phyloP scores from a whole-genome alignment of 2,329 filamentous ascomycete genomes.

The Paradendryphiella salina region DNA sequence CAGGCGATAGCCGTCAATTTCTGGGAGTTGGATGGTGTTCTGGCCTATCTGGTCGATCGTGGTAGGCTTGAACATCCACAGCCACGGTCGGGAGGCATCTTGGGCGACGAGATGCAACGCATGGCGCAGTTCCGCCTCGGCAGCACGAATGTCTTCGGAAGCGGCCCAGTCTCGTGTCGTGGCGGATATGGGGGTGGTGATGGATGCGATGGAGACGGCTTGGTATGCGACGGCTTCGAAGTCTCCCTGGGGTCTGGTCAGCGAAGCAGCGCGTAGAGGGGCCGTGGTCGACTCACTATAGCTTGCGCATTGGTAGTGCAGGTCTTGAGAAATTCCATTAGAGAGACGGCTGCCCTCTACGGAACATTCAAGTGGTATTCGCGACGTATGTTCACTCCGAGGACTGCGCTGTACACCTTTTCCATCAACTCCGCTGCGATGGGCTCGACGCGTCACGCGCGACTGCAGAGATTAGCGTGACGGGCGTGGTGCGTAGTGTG shows the following conservation, averaged over 20 bases:
- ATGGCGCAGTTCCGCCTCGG: constrained; percentile 37
- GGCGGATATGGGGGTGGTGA: constrained; percentile 19
- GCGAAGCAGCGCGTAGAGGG: not conserved
- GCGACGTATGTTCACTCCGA: constrained; percentile 42
- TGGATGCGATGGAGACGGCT: constrained; percentile 39
- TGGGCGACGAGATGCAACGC: constrained; percentile 35
- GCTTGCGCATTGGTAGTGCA: constrained; percentile 47
- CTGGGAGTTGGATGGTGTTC: constrained; percentile 27
- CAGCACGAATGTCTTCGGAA: constrained; percentile 36
- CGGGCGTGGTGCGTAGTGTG: not conserved
- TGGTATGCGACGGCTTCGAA: constrained; percentile 45
- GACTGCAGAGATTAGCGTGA: constrained; percentile 18
- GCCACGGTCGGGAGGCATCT: constrained; percentile 38
- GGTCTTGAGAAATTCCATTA: constrained; percentile 47
- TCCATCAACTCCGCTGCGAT: constrained; percentile 42
- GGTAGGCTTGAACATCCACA: constrained; percentile 43
- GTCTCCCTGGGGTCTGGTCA: constrained; percentile 37
- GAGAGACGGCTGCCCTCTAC: constrained; percentile 39
- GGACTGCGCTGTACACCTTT: constrained; percentile 41
- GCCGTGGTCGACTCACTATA: constrained; percentile 33
- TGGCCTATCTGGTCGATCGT: constrained; percentile 30
- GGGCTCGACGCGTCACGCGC: constrained; percentile 17
- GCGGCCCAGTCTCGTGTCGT: constrained; percentile 21
- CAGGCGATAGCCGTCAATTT: constrained; percentile 36
- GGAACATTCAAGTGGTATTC: constrained; percentile 46